Percentiles rank a stretch among this genome's conserved stretches.
Conservation (phyloP, 176 grass and related monocot species). For the Aegilops bicornis region DNA sequence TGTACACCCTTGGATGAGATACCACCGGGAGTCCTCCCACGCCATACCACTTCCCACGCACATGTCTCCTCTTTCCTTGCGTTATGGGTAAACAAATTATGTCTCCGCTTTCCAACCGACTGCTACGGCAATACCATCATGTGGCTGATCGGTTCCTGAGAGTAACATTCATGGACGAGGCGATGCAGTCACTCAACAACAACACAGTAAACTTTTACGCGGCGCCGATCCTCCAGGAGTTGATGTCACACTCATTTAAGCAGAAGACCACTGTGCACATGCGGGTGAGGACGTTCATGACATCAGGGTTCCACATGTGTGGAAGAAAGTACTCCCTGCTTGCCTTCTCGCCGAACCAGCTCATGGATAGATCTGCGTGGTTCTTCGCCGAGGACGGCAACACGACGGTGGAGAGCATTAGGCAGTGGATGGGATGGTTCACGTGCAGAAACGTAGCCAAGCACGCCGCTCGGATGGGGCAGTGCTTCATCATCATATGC, state of each 20-base stretch:
- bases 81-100: too few species aligned
- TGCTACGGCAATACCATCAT: constrained; percentile 63
- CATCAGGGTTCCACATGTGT: constrained; percentile 71
- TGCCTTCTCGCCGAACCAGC: constrained; percentile 89
- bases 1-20: too few species aligned
- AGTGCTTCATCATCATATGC: constrained; percentile 90
- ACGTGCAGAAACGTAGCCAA: constrained; percentile 71
- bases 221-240: constrained; percentile 60
- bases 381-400: constrained; percentile 74
- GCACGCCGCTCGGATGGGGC: constrained; percentile 74
- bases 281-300: constrained; percentile 55
- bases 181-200: constrained; percentile 63
- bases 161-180: constrained; percentile 92
- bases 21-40: too few species aligned
- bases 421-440: constrained; percentile 81
- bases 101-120: constrained; percentile 70
- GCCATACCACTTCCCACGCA: too few species aligned
- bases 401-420: constrained; percentile 48
- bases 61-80: too few species aligned
- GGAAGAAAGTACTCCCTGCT: constrained; percentile 82
- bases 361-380: constrained; percentile 87
- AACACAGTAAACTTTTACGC: constrained; percentile 63
- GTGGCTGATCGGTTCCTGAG: constrained; percentile 79
- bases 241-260: constrained; percentile 54
- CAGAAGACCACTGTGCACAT: constrained; percentile 77